Percentiles rank a stretch among this genome's conserved stretches.
Evolutionary conservation across 495 filamentous ascomycete species (phyloP).

Genomic region (Penicillium verhagenii): DNA sequence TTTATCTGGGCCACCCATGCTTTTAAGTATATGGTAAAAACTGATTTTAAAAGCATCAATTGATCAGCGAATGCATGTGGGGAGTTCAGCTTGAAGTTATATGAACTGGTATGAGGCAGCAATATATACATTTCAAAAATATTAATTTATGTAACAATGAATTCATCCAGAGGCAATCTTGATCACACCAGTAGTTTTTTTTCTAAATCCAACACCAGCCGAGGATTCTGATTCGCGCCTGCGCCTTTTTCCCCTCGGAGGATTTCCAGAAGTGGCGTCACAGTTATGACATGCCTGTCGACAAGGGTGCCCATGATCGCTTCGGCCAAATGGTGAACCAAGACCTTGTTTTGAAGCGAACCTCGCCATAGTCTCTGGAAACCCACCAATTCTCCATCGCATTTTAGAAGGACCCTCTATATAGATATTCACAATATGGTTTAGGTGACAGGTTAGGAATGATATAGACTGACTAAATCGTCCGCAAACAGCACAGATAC

Average conservation of each 20-base stretch:
- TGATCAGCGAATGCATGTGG: too few relatives aligned
- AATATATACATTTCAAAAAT: too few relatives aligned
- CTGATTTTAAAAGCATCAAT: too few relatives aligned
- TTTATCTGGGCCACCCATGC: not conserved
- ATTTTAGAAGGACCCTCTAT: constrained; percentile 8
- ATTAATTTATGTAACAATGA: too few relatives aligned
- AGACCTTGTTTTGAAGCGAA: constrained; percentile 11
- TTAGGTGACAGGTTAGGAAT: constrained; percentile 9
- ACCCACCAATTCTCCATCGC: constrained; percentile 20
- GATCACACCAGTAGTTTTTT: too few relatives aligned
- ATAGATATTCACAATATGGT: constrained; percentile 18
- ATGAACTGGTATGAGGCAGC: too few relatives aligned
- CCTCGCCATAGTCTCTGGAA: constrained; percentile 15
- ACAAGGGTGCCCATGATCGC: constrained; percentile 11
- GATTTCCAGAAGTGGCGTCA: constrained; percentile 3
- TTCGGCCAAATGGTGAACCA: constrained; percentile 11
- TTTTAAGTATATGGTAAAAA: too few relatives aligned
- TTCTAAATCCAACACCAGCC: not conserved
- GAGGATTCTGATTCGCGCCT: not conserved
- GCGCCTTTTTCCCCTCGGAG: not conserved
- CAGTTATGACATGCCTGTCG: constrained; percentile 7
- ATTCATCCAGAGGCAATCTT: too few relatives aligned
- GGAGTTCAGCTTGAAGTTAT: too few relatives aligned
- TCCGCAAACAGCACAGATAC: constrained; percentile 15
- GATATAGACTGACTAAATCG: constrained; percentile 15